Evolutionary conservation across 1,139 yeast species (phyloP).

Genomic region (Saccharomyces hybrid): DNA sequence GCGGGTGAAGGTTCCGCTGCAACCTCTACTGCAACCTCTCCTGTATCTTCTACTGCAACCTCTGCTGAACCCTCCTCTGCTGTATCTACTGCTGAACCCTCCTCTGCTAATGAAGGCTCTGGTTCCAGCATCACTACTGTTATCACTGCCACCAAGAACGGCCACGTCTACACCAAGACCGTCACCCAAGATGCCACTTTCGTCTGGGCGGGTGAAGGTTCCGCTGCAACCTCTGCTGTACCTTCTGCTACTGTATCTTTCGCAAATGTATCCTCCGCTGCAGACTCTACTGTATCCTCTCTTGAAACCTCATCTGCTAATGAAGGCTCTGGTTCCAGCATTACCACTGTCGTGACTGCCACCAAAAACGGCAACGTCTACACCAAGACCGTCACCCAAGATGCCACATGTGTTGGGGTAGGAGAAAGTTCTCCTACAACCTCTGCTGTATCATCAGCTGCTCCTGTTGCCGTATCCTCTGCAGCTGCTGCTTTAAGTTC

Average conservation of each 20-base stretch:
- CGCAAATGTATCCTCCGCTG: too few relatives aligned
- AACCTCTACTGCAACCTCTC: neutral
- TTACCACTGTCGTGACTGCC: constrained; percentile 27
- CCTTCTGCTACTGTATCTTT: neutral
- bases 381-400: too few relatives aligned
- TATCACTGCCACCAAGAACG: constrained; percentile 7
- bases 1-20: neutral
- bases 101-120: neutral
- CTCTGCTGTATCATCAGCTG: neutral
- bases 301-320: neutral
- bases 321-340: neutral
- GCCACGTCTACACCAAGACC: constrained; percentile 7
- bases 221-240: constrained; percentile 1
- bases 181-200: constrained; percentile 7
- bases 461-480: neutral
- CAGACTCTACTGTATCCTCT: too few relatives aligned
- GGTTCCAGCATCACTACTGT: constrained; percentile 2
- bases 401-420: too few relatives aligned
- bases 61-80: too few relatives aligned
- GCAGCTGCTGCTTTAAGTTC: constrained; percentile 21
- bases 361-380: too few relatives aligned
- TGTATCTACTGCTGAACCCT: neutral
- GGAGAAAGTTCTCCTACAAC: neutral
- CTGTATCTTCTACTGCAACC: too few relatives aligned
- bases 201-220: neutral